A percentile compares a stretch with the other conserved stretches of the same genome.
Evolutionary conservation across 1,139 yeast genomes (phyloP).

Genomic region (Pneumocystis wakefieldiae): DNA sequence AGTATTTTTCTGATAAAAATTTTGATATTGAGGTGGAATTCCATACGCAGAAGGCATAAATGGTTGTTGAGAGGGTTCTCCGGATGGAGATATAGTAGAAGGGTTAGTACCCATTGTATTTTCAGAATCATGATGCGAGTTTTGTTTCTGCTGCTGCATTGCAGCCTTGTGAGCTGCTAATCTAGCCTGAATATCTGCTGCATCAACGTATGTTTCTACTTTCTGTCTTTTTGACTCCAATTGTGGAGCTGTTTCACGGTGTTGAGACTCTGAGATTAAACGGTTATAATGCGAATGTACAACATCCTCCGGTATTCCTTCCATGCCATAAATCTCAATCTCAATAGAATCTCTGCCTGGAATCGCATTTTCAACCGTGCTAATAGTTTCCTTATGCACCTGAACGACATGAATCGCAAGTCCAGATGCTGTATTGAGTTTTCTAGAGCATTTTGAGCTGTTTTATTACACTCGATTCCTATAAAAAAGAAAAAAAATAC

Average conservation of each 20-base stretch:
- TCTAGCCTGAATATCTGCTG: not conserved
- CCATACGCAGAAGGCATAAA: not conserved
- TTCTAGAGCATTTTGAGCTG: not conserved
- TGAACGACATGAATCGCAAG: slow-evolving; percentile 15
- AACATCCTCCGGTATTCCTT: slow-evolving; percentile 15
- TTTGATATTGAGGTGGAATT: not conserved
- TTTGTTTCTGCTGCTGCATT: not conserved
- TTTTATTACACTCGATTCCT: not conserved
- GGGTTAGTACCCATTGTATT: not conserved
- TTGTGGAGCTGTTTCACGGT: slow-evolving; percentile 7
- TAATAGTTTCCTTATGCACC: slow-evolving; percentile 15
- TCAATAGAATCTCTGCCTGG: slow-evolving; percentile 14
- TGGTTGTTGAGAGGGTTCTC: not conserved
- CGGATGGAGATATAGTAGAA: not conserved
- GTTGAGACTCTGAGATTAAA: slow-evolving; percentile 7
- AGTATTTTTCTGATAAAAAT: not conserved
- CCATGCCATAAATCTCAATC: slow-evolving; percentile 16
- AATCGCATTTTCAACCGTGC: slow-evolving; percentile 14
- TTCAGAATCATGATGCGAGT: not conserved
- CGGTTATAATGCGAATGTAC: slow-evolving; percentile 11
- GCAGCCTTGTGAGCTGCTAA: slow-evolving; percentile 4
- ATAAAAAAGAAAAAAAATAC: slow-evolving; percentile 3
- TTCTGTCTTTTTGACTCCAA: slow-evolving; percentile 2
- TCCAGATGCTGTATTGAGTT: slow-evolving; percentile 6
- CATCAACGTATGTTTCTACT: not conserved